These are phyloP conservation scores for Penicillium sumatraense DNA, from an alignment of 2,329 filamentous ascomycete genomes.

Conservation along the genomic window DNA sequence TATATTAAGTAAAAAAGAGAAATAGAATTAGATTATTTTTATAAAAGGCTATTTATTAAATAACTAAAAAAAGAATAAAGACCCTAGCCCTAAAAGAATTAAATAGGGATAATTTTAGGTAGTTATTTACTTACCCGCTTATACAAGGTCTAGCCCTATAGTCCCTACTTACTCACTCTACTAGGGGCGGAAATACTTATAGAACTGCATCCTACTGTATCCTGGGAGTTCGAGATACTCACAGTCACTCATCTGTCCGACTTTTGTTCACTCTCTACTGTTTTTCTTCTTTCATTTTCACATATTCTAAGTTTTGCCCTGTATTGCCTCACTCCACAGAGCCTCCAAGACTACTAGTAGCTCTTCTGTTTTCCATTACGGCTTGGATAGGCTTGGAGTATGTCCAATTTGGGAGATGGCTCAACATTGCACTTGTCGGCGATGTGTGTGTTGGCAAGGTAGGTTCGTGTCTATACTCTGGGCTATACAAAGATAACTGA, in stretches of 20 bases:
- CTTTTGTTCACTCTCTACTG: not conserved
- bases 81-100: no score
- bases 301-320: not conserved
- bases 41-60: no score
- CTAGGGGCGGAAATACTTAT: no score
- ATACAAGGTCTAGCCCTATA: no score
- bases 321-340: not conserved
- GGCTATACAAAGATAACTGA: not conserved
- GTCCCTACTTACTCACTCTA: no score
- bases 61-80: no score
- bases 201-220: no score
- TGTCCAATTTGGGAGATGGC: not conserved
- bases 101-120: no score
- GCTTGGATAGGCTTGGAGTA: no score
- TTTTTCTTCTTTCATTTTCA: not conserved
- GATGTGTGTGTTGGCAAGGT: not conserved
- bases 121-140: no score
- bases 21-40: no score
- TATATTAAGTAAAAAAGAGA: no score
- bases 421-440: not conserved
- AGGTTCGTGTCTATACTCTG: not conserved
- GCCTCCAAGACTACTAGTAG: not conserved
- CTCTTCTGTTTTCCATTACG: not conserved
- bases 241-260: not conserved
- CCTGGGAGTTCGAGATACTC: not conserved